Percentiles rank a stretch among this genome's conserved stretches.
These are phyloP conservation scores for Leucosporidium scottii DNA, from an alignment of 768 basidiomycete species.

Conservation along the genomic window DNA sequence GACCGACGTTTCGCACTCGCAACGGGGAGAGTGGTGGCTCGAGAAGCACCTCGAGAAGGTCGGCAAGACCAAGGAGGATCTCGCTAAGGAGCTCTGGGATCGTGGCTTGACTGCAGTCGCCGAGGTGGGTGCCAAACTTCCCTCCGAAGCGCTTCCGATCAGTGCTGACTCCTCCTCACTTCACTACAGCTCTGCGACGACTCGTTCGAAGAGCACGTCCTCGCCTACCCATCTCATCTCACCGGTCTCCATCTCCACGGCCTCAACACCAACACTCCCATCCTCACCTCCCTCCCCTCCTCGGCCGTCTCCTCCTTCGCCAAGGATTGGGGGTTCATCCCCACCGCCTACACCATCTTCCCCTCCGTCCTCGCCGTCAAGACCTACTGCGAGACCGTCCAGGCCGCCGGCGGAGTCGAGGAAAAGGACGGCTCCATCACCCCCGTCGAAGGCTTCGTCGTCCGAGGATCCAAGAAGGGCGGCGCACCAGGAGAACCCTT, in stretches of 20 bases:
- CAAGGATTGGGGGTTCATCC: conserved; percentile 82
- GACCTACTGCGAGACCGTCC: conserved; percentile 62
- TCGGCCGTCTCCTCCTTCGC: conserved; percentile 69
- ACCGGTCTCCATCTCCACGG: conserved; percentile 92
- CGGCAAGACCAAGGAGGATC: conserved; percentile 62
- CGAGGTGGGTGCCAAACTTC: conserved; percentile 56
- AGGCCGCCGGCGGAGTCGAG: conserved; percentile 62
- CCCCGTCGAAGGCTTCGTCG: conserved; percentile 86
- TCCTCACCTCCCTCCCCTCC: conserved; percentile 67
- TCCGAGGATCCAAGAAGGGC: conserved; percentile 53
- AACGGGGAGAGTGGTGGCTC: conserved; percentile 79
- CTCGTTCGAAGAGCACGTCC: conserved; percentile 91
- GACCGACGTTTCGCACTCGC: conserved; percentile 57
- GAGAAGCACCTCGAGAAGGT: conserved; percentile 55
- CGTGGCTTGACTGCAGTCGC: conserved; percentile 82
- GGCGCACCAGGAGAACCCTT: conserved; percentile 53
- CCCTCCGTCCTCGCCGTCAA: conserved; percentile 61
- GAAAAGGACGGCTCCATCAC: conserved; percentile 59
- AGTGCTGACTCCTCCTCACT: background rate
- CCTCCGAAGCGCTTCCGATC: background rate
- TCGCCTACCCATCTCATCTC: conserved; percentile 68
- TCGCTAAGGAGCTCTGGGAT: conserved; percentile 69
- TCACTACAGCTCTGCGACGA: conserved; percentile 87
- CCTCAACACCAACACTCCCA: conserved; percentile 60
- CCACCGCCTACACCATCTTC: conserved; percentile 57